Evolutionary conservation across 176 grass and related monocot genomes (phyloP).

Genomic region (Pontederia crassipes): DNA sequence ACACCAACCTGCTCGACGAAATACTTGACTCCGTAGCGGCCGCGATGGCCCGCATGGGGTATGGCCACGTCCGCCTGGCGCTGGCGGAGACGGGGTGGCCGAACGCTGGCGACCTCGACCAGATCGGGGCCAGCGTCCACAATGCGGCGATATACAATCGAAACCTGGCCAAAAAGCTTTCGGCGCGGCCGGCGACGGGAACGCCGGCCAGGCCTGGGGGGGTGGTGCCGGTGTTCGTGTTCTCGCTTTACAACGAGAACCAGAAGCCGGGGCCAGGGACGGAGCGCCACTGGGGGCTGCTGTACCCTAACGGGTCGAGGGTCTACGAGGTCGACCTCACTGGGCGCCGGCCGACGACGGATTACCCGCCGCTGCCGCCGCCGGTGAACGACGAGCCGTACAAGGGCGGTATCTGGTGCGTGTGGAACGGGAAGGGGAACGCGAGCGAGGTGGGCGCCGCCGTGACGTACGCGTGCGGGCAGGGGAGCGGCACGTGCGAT

Average conservation of each 20-base stretch:
- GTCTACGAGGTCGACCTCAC: constrained; percentile 58
- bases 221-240: constrained; percentile 68
- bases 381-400: constrained; percentile 44
- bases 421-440: constrained; percentile 31
- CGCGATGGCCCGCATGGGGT: constrained; percentile 61
- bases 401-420: constrained; percentile 62
- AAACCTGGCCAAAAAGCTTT: constrained; percentile 47
- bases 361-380: constrained; percentile 43
- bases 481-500: constrained; percentile 62
- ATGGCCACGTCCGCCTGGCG: constrained; percentile 45
- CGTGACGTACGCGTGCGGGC: constrained; percentile 60
- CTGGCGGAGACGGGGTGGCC: constrained; percentile 85
- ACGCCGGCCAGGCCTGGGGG: constrained; percentile 44
- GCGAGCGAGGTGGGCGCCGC: constrained; percentile 32
- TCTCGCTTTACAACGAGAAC: constrained; percentile 86
- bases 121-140: constrained; percentile 48
- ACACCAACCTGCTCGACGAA: constrained; percentile 83
- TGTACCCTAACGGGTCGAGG: constrained; percentile 45
- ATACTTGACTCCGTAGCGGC: constrained; percentile 62
- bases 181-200: constrained; percentile 21
- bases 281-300: constrained; percentile 71
- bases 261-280: constrained; percentile 53
- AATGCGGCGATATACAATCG: constrained; percentile 73
- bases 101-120: constrained; percentile 58
- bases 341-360: constrained; percentile 25